Percentiles rank a stretch among this genome's conserved stretches.
These are phyloP conservation scores for Mariannaea sp. DNA, from an alignment of 2,329 filamentous ascomycete species.

Conservation along the genomic window DNA sequence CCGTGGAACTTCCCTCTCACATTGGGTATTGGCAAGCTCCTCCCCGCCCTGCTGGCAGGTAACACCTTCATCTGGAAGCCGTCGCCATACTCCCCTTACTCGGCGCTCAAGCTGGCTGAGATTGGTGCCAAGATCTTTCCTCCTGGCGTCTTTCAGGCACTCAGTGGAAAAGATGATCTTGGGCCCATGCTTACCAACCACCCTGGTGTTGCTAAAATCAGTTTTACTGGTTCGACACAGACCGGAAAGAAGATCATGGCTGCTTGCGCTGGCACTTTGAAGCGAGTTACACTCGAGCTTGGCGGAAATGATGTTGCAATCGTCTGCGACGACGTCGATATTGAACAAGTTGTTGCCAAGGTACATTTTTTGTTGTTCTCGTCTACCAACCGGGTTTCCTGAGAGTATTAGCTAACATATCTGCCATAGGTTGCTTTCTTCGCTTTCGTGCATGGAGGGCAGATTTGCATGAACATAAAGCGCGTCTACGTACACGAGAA, in stretches of 20 bases:
- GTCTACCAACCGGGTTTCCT: background rate
- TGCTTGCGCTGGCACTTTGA: constrained; percentile 57
- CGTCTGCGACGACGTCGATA: constrained; percentile 61
- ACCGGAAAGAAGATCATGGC: constrained; percentile 66
- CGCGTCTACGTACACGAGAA: constrained; percentile 64
- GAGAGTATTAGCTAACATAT: background rate
- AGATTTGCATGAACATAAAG: constrained; percentile 52
- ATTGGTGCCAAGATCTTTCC: constrained; percentile 62
- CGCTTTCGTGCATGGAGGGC: constrained; percentile 59
- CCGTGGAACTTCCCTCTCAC: constrained; percentile 34
- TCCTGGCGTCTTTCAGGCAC: constrained; percentile 63
- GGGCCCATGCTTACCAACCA: constrained; percentile 63
- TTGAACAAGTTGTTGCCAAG: constrained; percentile 37
- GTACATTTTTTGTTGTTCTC: background rate
- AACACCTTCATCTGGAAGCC: constrained; percentile 62
- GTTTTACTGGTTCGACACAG: constrained; percentile 64
- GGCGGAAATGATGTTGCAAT: constrained; percentile 65
- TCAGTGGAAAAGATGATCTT: constrained; percentile 64
- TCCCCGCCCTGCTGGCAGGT: constrained; percentile 60
- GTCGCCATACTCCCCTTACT: constrained; percentile 62
- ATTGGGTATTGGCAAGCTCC: constrained; percentile 51
- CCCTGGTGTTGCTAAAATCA: constrained; percentile 63
- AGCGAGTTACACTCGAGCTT: constrained; percentile 65
- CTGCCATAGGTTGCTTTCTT: constrained; percentile 23
- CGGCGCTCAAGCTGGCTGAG: constrained; percentile 62